Base-by-base conservation (phyloP, 2,329 filamentous ascomycete species). In the Aspergillus sp. region DNA sequence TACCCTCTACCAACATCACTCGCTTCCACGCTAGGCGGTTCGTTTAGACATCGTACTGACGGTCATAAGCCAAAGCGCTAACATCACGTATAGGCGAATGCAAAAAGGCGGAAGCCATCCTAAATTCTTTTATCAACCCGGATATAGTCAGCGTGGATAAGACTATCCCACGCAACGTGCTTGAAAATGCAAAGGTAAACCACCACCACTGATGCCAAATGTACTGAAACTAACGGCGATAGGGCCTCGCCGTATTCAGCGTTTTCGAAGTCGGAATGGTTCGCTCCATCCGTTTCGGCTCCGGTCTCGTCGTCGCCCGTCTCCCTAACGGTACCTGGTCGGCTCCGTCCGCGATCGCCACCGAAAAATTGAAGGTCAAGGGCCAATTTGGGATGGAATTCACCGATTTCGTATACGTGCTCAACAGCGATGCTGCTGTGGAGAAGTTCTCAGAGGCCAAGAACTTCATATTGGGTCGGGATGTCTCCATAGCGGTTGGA, bases 401-500 rank as follows among this genome's bases (percentile, higher is more conserved):
- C 22, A 80, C 78, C 7, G 77, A 80, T 62, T 98, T 98, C 70
- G 93, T 99, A 71, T 97, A 98, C 77, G 96, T 98, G 61, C 86
- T 99, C 62, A 98, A 97, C n/a, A 60, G 22, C 77, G 93, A 97
- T 68, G 79, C 80, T 58, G 93, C 93, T 17, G 93, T 99, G 63
- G 90, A 89, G 73, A 91, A 91, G 2, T 97, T 98, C 75, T 90
- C 91, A 9, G 91, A 96, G 74, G 86, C 87, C 30, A 93, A 93
- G 1, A 92, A 88, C 54, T 80, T 98, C 59, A 97, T 93, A 1
- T 82, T 99, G 2, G 93, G 93, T 62, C 92, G 92, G 62, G 98
- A 98, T 71, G 91, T 97, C 15, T 96, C 91, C 1, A 87, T 98
- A 66, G 95, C 95, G 9, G 92, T 92, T 3, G 95, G 95, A 0